Evolutionary conservation across 139 green algal genomes (phyloP), one percentile per base, ranked within the genome.

Genomic region (Chlamydomonas sphaeroides): DNA sequence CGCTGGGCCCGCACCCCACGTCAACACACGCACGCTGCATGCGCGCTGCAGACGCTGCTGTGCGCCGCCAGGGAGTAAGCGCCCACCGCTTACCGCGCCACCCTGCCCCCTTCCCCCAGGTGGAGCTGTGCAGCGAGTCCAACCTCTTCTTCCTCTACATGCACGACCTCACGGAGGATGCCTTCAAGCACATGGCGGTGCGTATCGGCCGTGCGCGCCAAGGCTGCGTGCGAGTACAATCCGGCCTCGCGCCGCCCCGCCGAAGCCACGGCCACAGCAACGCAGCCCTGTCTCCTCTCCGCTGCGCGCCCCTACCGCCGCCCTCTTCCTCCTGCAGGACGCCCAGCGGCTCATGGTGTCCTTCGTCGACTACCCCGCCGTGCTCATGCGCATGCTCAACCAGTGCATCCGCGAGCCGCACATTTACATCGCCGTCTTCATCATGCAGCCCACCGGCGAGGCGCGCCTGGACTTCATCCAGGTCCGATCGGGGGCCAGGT

Each of bases 121-220:
- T 94, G 41, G 92, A 95, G 86, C 82, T 95, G 28, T 90, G 68
- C 78, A 91, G 85, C 61, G 92, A 95, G 70, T 89, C 71, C 48
- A 94, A 95, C 63, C 81, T 95, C 18, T 95, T 95, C 91, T 95
- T 94, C 68, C 85, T 93, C 72, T 96, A 94, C 66, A 62, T 80
- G 2, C 89, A 93, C 73, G 86, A 92, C 26, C 80, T 94, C 38
- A 84, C 78, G 41, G 71, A 68, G 5, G 48, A n/a, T 1, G 32
- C n/a, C 28, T 96, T 94, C 83, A 75, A 85, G 74, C 81, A 88
- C 25, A 26, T 93, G 41, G 83, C 89, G 83, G 88, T n/a, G n/a
- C n/a, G n/a, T n/a, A n/a, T n/a, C n/a, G n/a, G n/a, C n/a, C n/a
- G n/a, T n/a, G n/a, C n/a, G n/a, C n/a, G n/a, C n/a, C n/a, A n/a